Percentiles rank a stretch among this genome's conserved stretches.
phyloP scores from a whole-genome alignment of 805 yeast genomes.

The Yamadazyma nakazawae region DNA sequence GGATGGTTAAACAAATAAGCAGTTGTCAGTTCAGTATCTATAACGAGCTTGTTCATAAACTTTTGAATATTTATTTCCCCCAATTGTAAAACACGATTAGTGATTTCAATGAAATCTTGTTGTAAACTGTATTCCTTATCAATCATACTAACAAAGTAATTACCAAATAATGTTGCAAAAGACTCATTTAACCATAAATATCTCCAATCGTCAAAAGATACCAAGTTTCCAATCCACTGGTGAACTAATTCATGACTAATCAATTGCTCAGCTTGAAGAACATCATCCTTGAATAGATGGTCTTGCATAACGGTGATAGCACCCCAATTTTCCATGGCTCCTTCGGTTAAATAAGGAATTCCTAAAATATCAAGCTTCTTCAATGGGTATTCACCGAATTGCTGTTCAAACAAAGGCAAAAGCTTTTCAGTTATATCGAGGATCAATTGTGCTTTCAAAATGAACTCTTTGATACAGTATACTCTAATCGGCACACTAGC shows the following conservation, averaged over 20 bases:
- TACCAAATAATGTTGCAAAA: conserved; percentile 73
- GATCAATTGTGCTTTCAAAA: conserved; percentile 42
- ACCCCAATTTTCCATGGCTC: conserved; percentile 82
- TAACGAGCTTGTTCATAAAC: conserved; percentile 28
- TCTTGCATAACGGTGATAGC: conserved; percentile 57
- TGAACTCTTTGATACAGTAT: conserved; percentile 54
- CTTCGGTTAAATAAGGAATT: conserved; percentile 68
- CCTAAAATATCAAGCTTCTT: conserved; percentile 65
- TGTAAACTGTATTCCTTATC: conserved; percentile 10
- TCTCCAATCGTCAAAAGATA: conserved; percentile 66
- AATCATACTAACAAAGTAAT: conserved; percentile 21
- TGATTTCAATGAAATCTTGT: conserved; percentile 30
- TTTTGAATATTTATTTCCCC: conserved; percentile 21
- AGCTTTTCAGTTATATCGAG: conserved; percentile 45
- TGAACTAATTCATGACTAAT: conserved; percentile 73
- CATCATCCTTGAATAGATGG: conserved; percentile 34
- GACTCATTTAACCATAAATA: conserved; percentile 74
- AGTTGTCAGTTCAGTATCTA: conserved; percentile 17
- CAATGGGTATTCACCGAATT: conserved; percentile 54
- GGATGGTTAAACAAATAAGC: conserved; percentile 48
- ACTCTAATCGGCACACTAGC: conserved; percentile 44
- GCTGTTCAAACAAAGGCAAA: conserved; percentile 46
- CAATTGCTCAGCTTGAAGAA: conserved; percentile 46
- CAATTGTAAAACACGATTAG: conserved; percentile 2
- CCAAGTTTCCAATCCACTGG: conserved; percentile 74